Evolutionary conservation across 2,329 filamentous ascomycete genomes (phyloP).

Genomic region (Bimuria novae-zelandiae): DNA sequence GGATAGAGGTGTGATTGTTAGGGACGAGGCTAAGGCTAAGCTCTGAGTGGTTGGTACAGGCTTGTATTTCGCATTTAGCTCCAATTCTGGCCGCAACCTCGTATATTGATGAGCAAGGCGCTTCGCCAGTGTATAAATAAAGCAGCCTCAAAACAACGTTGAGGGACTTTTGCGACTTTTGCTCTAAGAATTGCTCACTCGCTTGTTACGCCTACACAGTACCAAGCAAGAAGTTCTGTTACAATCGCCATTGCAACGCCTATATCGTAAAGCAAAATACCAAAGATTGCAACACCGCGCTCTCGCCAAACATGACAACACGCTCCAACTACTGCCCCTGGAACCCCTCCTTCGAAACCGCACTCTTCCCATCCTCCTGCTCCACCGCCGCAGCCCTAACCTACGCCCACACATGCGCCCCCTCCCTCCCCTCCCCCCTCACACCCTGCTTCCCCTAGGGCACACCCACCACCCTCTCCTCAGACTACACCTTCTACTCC

Average conservation of each 20-base stretch:
- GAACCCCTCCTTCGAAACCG: not conserved
- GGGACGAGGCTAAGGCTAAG: conserved; percentile 24
- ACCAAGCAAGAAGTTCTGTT: no score
- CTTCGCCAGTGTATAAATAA: not conserved
- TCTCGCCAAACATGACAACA: not conserved
- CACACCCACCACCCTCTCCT: not conserved
- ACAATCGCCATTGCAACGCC: no score
- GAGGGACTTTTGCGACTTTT: no score
- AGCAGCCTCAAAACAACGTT: not conserved
- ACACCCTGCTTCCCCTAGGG: not conserved
- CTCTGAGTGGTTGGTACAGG: conserved; percentile 3
- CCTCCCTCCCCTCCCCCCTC: not conserved
- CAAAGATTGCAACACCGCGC: not conserved
- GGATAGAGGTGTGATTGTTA: conserved; percentile 31
- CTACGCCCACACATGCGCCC: not conserved
- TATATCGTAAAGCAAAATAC: not conserved
- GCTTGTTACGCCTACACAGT: no score
- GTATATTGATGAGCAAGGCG: not conserved
- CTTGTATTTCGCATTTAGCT: not conserved
- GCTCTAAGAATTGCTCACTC: no score
- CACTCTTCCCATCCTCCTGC: not conserved
- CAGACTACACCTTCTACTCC: not conserved
- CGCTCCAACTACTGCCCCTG: not conserved
- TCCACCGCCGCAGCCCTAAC: not conserved
- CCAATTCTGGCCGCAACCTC: not conserved